Base-by-base conservation (phyloP, 1,284 basidiomycete species). In the Cerrena zonata region DNA sequence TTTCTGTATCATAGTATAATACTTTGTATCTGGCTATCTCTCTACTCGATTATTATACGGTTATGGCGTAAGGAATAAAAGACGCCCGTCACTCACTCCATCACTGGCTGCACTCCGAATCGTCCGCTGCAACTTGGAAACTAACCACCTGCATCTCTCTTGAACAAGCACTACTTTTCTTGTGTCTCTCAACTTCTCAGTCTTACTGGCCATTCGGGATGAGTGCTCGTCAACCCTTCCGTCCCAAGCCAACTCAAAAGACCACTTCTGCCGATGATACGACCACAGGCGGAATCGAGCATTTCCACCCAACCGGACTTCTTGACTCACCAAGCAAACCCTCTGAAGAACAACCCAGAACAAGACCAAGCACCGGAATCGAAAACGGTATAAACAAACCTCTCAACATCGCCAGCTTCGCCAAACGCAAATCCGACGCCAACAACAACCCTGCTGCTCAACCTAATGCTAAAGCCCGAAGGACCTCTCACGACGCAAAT, bases 371-470 rank as follows among this genome's bases (percentile, higher is more conserved):
- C 18, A 18, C 45, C 10, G 38, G 19, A 11, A 47, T 11, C n/a
- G 50, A 40, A 12, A 34, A 15, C 30, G 53, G 56, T 12, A 57
- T 48, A 4, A 61, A 61, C 53, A 65, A 61, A 44, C 64, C 64
- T 45, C 57, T 66, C 24, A 66, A 66, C 36, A 49, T 64, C 18
- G 53, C 61, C n/a, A 53, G 51, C 3, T 52, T 66, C 24, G 39
- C 47, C 2, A 64, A 61, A 55, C 48, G 19, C 61, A 58, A 47
- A 44, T 45, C 36, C 13, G 24, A 47, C 23, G 48, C 21, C 45
- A 30, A 11, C 47, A 50, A 25, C 18, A 18, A 7, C 18, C 15
- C 15, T 18, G n/a, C n/a, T n/a, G n/a, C n/a, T n/a, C n/a, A n/a
- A n/a, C 13, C 24, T 3, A 45, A 45, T 21, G 27, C 18, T 10